These are phyloP conservation scores for Carex pumila DNA, from an alignment of 176 grass and related monocot genomes.

Conservation along the genomic window DNA sequence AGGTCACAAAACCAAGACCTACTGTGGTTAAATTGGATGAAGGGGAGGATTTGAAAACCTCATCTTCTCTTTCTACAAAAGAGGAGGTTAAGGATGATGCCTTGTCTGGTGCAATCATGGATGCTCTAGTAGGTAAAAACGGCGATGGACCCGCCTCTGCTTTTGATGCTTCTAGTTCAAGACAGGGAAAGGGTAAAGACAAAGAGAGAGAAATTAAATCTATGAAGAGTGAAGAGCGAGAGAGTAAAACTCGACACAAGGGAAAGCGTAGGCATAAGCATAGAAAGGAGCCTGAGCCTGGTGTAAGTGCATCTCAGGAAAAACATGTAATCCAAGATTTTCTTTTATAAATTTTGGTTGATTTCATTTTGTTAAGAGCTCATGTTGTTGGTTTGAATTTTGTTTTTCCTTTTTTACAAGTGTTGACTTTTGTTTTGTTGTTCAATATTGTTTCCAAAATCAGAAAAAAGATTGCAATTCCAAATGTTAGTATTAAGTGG, in stretches of 20 bases:
- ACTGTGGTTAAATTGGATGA: constrained; percentile 81
- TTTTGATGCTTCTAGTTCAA: constrained; percentile 29
- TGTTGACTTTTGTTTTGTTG: constrained; percentile 26
- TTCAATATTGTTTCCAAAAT: constrained; percentile 14
- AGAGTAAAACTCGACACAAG: constrained; percentile 41
- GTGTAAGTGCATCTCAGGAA: constrained; percentile 31
- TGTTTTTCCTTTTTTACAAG: constrained; percentile 15
- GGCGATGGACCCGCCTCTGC: constrained; percentile 23
- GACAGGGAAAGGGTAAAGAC: constrained; percentile 39
- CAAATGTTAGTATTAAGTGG: background rate
- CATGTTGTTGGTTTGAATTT: constrained; percentile 27
- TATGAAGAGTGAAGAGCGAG: constrained; percentile 36
- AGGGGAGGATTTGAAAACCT: constrained; percentile 40
- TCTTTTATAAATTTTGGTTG: constrained; percentile 49
- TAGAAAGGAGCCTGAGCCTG: constrained; percentile 36
- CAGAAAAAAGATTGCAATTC: background rate
- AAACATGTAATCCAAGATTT: constrained; percentile 80
- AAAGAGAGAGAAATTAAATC: constrained; percentile 36
- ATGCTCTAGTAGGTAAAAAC: constrained; percentile 53
- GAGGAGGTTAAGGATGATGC: constrained; percentile 34
- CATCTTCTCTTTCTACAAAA: constrained; percentile 25
- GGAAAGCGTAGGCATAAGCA: constrained; percentile 50
- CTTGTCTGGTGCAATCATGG: constrained; percentile 41
- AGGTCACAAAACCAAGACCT: constrained; percentile 57
- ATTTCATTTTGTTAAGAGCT: background rate